phyloP scores from a whole-genome alignment of 108 stramenopile species.

The Cyclotella atomus region DNA sequence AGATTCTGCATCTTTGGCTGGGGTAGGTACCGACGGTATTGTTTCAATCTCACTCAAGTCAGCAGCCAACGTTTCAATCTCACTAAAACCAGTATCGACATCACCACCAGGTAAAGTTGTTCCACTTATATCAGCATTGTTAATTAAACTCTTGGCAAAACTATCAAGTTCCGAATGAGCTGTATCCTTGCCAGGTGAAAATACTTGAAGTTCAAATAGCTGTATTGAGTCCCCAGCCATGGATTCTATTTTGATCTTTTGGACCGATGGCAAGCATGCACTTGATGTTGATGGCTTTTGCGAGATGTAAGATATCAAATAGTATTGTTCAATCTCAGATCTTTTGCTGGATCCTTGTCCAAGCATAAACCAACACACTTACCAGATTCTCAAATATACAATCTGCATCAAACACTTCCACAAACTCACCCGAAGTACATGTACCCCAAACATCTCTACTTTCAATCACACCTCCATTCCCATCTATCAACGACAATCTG shows the following conservation, averaged over 20 bases:
- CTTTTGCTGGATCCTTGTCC: too few relatives aligned
- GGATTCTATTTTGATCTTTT: background rate
- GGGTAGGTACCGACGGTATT: background rate
- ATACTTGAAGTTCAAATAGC: background rate
- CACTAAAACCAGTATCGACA: background rate
- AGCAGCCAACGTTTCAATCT: background rate
- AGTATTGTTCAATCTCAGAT: too few relatives aligned
- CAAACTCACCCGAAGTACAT: background rate
- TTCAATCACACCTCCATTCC: background rate
- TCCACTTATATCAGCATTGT: too few relatives aligned
- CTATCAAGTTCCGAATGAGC: too few relatives aligned
- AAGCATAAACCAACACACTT: too few relatives aligned
- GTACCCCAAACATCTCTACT: background rate
- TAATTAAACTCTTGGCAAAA: too few relatives aligned
- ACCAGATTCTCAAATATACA: background rate
- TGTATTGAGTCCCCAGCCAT: background rate
- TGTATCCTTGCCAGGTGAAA: background rate
- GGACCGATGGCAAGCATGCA: background rate
- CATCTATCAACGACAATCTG: background rate
- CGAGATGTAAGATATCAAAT: too few relatives aligned
- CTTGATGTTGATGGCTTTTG: background rate
- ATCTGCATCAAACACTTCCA: background rate
- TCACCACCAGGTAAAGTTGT: background rate
- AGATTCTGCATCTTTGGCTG: too few relatives aligned
- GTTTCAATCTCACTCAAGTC: background rate